These are phyloP conservation scores for Breviolum minutum DNA, from an alignment of 73 alveolate species.

Conservation along the genomic window DNA sequence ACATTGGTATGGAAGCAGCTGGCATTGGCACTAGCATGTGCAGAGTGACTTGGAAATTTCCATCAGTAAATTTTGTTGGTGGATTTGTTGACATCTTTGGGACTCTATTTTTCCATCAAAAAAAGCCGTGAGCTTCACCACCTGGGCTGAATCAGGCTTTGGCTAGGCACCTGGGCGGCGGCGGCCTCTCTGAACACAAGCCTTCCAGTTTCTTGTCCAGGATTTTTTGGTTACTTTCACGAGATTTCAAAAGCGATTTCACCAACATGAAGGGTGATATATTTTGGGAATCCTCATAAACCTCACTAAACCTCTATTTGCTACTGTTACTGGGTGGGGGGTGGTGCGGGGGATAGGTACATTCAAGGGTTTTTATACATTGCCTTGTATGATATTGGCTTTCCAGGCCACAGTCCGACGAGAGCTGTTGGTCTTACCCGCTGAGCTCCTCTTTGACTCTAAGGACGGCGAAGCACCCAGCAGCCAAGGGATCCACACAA, in stretches of 20 bases:
- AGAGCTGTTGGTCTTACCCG: slow-evolving; percentile 71
- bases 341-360: too few species aligned
- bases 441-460: slow-evolving; percentile 89
- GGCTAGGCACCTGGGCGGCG: slow-evolving; percentile 94
- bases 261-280: too few species aligned
- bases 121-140: not conserved
- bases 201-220: slow-evolving; percentile 2
- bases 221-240: not conserved
- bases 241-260: too few species aligned
- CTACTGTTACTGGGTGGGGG: too few species aligned
- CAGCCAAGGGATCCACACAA: not conserved
- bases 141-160: slow-evolving; percentile 30
- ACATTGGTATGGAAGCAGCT: slow-evolving; percentile 84
- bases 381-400: not conserved
- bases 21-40: slow-evolving; percentile 91
- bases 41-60: slow-evolving; percentile 3
- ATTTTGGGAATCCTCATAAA: too few species aligned
- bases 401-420: slow-evolving; percentile 44
- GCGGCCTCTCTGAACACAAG: slow-evolving; percentile 68
- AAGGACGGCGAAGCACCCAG: too few species aligned
- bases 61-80: not conserved
- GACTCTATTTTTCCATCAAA: not conserved
- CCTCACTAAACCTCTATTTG: too few species aligned
- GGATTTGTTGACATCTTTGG: not conserved
- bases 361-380: not conserved